phyloP scores from a whole-genome alignment of 1,284 basidiomycete genomes.

The Sanghuangporus weigelae region DNA sequence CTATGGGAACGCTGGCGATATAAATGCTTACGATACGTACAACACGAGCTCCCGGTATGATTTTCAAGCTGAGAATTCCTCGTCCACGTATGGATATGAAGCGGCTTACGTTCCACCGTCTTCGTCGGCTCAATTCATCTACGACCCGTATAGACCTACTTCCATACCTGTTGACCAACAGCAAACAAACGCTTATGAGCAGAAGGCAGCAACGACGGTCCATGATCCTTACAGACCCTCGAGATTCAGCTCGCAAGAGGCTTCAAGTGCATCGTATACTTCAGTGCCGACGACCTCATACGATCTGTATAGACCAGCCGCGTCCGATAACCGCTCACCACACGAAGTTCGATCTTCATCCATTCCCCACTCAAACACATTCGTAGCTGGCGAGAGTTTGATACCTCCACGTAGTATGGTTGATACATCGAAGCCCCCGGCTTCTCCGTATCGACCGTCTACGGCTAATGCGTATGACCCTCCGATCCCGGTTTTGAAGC shows the following conservation, averaged over 20 bases:
- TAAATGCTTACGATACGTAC: not conserved
- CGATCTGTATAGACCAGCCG: slow-evolving; percentile 24
- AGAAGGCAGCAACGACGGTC: slow-evolving; percentile 11
- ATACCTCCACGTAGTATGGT: slow-evolving; percentile 18
- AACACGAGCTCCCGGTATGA: not conserved
- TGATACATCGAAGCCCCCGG: slow-evolving; percentile 11
- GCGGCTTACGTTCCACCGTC: not conserved
- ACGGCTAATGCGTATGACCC: slow-evolving; percentile 75
- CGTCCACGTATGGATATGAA: slow-evolving; percentile 4
- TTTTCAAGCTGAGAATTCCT: not conserved
- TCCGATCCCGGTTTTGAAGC: slow-evolving; percentile 56
- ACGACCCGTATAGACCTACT: slow-evolving; percentile 15
- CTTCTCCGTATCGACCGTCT: slow-evolving; percentile 51
- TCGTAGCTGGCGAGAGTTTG: not conserved
- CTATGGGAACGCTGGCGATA: not conserved
- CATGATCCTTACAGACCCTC: slow-evolving; percentile 32
- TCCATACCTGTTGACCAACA: slow-evolving; percentile 16
- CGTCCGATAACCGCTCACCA: not conserved
- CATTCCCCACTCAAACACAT: not conserved
- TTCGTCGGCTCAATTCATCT: not conserved
- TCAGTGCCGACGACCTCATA: slow-evolving; percentile 20
- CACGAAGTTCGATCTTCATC: slow-evolving; percentile 9
- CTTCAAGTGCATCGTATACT: slow-evolving; percentile 22
- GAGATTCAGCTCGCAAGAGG: slow-evolving; percentile 21
- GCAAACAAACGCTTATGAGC: not conserved